Base-by-base conservation (phyloP, 345 rosid genomes). In the Excoecaria cochinchinensis region DNA sequence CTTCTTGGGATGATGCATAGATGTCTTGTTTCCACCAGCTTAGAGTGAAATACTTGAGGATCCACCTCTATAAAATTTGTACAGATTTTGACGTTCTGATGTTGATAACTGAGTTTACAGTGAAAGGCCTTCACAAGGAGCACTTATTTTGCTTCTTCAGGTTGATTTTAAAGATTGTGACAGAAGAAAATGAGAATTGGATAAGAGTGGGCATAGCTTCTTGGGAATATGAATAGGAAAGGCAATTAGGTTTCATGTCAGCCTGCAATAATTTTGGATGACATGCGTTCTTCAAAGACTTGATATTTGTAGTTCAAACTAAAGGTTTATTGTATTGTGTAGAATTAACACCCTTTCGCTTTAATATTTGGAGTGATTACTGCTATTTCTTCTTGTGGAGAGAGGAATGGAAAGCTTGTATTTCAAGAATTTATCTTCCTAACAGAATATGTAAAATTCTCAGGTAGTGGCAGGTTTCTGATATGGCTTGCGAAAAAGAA, bases 401-500 rank as follows among this genome's bases (percentile, higher is more conserved):
- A 31, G 17, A n/a, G 31, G 6, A 68, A 17, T 12, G 39, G 21
- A 55, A 65, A 25, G 15, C 17, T 1, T 70, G 11, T 50, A 50
- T 40, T 55, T 62, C 24, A 74, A 72, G 47, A 64, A 47, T 7
- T 13, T 60, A 31, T 38, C 31, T 48, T 39, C 77, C 74, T 85
- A 70, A 82, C 52, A 14, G 6, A 25, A 60, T 24, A 5, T 52
- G 22, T 73, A 31, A 38, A 73, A 55, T 65, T 74, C 22, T 66
- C 89, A 92, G 99, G 99, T 72, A 95, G 97, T 74, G 99, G 99
- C 66, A 90, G 99, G 85, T 91, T 91, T 86, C 91, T 92, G 74
- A 71, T 91, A 51, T 95, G 95, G 97, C 97, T 89, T 67, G 99
- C 95, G 1, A 91, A 89, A 73, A 80, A 71, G 70, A 86, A 91